phyloP scores from a whole-genome alignment of 2,329 filamentous ascomycete species.

The Pochonia chlamydosporia region DNA sequence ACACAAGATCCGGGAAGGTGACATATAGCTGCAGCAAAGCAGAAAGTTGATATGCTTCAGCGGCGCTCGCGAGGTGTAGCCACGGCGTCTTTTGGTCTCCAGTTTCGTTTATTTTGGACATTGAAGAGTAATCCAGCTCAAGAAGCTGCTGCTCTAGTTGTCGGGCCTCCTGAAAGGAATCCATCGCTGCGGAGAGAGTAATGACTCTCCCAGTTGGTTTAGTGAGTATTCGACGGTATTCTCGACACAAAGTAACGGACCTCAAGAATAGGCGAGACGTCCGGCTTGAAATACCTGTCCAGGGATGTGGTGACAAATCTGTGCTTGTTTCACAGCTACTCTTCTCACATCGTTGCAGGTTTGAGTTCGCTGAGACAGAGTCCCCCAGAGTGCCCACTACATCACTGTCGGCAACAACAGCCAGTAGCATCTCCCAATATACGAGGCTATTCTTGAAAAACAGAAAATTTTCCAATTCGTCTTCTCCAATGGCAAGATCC shows the following conservation, averaged over 20 bases:
- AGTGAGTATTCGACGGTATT: not conserved
- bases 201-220: not conserved
- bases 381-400: constrained; percentile 9
- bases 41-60: constrained; percentile 31
- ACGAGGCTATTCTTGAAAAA: constrained; percentile 34
- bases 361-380: too few species aligned
- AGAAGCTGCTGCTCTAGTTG: constrained; percentile 28
- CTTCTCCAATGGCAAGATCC: constrained; percentile 5
- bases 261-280: constrained; percentile 3
- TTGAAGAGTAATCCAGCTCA: constrained; percentile 20
- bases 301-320: constrained; percentile 25
- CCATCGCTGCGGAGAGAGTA: constrained; percentile 12
- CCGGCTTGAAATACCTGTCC: constrained; percentile 30
- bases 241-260: not conserved
- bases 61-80: constrained; percentile 26
- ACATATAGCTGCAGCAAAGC: constrained; percentile 34
- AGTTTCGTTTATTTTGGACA: constrained; percentile 17
- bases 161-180: constrained; percentile 27
- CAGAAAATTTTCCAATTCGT: constrained; percentile 22
- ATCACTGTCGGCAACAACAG: constrained; percentile 24
- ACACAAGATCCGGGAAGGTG: constrained; percentile 28
- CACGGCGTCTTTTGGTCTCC: constrained; percentile 21
- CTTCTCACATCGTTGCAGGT: too few species aligned
- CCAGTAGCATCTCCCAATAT: constrained; percentile 34
- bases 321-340: constrained; percentile 1